A percentile compares a stretch with the other conserved stretches of the same genome.
Conservation (phyloP, 495 filamentous ascomycete genomes). For the Pyrenula massariospora region DNA sequence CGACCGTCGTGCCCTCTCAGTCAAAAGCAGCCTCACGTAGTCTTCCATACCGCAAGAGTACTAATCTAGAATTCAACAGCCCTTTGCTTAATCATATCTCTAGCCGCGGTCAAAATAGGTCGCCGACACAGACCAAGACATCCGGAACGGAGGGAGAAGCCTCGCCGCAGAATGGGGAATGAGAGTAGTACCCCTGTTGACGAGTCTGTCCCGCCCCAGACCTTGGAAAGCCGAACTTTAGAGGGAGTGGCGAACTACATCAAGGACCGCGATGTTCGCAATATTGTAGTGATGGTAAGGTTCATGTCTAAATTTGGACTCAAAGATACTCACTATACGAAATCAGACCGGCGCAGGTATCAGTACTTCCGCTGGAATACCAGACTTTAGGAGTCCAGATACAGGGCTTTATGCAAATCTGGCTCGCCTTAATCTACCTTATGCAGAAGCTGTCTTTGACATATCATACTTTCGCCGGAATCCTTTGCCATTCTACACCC, state of each 20-base stretch:
- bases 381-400: slow-evolving; percentile 77
- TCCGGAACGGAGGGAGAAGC: slow-evolving; percentile 11
- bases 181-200: slow-evolving; percentile 52
- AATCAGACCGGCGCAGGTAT: slow-evolving; percentile 39
- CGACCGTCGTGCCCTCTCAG: no score
- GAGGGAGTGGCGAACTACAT: slow-evolving; percentile 67
- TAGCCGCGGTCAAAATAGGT: slow-evolving; percentile 26
- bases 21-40: no score
- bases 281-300: slow-evolving; percentile 66
- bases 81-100: no score
- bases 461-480: slow-evolving; percentile 76
- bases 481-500: slow-evolving; percentile 80
- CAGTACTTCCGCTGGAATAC: slow-evolving; percentile 78
- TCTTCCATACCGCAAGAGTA: no score
- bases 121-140: slow-evolving; percentile 21
- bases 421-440: slow-evolving; percentile 67
- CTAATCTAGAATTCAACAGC: no score
- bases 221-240: slow-evolving; percentile 54
- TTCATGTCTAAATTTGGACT: neutral
- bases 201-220: slow-evolving; percentile 50
- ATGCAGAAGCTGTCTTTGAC: slow-evolving; percentile 70
- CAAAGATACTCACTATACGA: neutral
- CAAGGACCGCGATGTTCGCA: slow-evolving; percentile 48
- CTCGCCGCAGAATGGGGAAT: slow-evolving; percentile 49
- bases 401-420: slow-evolving; percentile 86